Evolutionary conservation across 139 green algal genomes (phyloP), one percentile per base, ranked within the genome.

Genomic region (Micractinium conductrix): DNA sequence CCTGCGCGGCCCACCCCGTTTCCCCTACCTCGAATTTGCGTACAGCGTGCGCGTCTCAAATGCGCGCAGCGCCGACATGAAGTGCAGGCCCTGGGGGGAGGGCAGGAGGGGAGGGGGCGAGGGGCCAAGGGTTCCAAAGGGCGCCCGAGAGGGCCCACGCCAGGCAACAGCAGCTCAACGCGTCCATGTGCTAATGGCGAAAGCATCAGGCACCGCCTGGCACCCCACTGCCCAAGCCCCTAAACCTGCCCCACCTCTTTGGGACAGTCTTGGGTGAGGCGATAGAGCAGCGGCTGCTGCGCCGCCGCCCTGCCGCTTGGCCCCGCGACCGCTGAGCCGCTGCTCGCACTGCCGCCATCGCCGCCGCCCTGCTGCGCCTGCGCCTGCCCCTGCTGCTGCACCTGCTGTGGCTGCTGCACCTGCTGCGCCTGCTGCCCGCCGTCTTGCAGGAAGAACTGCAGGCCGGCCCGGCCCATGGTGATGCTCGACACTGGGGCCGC

Each of bases 41-140:
- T 95, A 96, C 35, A 80, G 87, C 4, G 94, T 97, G 12, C 93
- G 87, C 0, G 87, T 95, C 74, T 84, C 68, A 82, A 96, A 97
- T 68, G 82, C 73, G 14, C 62, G n/a, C 26, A 97, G 90, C 0
- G 91, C 94, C 1, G 89, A 91, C n/a, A 91, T 85, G 65, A 94
- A 97, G 87, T 86, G 88, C 71, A 91, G 60, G 5, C 84, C 85
- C 24, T 87, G 71, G 33, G 62, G 43, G 17, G 8, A 28, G 38
- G 76, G 53, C 19, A 21, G 10, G 6, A 62, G n/a, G 53, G 53
- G 19, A 62, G 53, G 26, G 53, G 53, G 53, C 53, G 53, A 21
- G 53, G 24, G 7, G 53, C 8, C 53, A 62, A 62, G 6, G 53
- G 53, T 62, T 19, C 53, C 53, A 62, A 21, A 16, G 53, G 53